These are phyloP conservation scores for Myxozyma kluyveri DNA, from an alignment of 805 yeast species.

Conservation along the genomic window DNA sequence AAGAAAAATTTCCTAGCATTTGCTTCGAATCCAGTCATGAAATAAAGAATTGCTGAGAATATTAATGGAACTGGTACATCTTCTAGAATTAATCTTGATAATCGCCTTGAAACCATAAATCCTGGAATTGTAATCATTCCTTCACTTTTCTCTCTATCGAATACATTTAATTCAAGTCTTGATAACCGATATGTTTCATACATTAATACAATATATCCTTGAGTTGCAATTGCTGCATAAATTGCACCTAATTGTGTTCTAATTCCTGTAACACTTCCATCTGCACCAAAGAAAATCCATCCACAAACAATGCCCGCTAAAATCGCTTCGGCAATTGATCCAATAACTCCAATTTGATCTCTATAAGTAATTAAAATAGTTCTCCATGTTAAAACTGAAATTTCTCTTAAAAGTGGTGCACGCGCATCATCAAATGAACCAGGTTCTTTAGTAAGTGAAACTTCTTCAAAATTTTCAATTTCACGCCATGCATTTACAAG, in stretches of 20 bases:
- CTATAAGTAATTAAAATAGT: slow-evolving; percentile 48
- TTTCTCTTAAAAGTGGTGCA: slow-evolving; percentile 47
- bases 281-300: slow-evolving; percentile 64
- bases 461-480: slow-evolving; percentile 1
- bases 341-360: slow-evolving; percentile 51
- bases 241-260: slow-evolving; percentile 55
- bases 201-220: slow-evolving; percentile 54
- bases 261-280: slow-evolving; percentile 58
- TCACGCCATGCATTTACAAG: slow-evolving; percentile 44
- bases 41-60: slow-evolving; percentile 63
- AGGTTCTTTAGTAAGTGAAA: slow-evolving; percentile 10
- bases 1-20: slow-evolving; percentile 53
- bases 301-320: slow-evolving; percentile 64
- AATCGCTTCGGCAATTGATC: slow-evolving; percentile 47
- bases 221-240: slow-evolving; percentile 53
- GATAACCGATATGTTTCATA: slow-evolving; percentile 61
- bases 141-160: slow-evolving; percentile 70
- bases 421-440: slow-evolving; percentile 33
- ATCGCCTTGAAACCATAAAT: slow-evolving; percentile 60
- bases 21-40: slow-evolving; percentile 70
- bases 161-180: slow-evolving; percentile 51
- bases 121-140: slow-evolving; percentile 65
- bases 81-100: slow-evolving; percentile 65
- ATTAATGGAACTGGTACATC: slow-evolving; percentile 62
- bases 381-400: slow-evolving; percentile 46